Evolutionary conservation across 352 stramenopile species (phyloP).

Genomic region (Globisporangium cystogenes): DNA sequence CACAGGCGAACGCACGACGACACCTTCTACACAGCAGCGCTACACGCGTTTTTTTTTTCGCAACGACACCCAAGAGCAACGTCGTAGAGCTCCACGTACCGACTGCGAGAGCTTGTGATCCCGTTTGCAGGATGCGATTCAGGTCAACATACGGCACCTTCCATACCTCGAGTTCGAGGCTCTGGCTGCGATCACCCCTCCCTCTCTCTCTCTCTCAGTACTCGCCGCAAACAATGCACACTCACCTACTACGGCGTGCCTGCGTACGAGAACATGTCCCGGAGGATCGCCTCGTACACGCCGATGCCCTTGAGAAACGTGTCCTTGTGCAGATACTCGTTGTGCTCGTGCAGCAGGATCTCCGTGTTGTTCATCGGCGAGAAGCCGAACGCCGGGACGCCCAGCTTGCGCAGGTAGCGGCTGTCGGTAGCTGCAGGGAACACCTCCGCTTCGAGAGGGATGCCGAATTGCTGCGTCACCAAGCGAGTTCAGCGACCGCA

Average conservation of each 20-base stretch:
- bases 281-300: conserved; percentile 61
- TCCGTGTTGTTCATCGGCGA: conserved; percentile 92
- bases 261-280: conserved; percentile 22
- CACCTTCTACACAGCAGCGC: too few relatives aligned
- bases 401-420: conserved; percentile 86
- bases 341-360: conserved; percentile 94
- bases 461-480: conserved; percentile 28
- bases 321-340: conserved; percentile 91
- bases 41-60: too few relatives aligned
- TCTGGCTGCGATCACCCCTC: too few relatives aligned
- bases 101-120: too few relatives aligned
- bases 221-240: too few relatives aligned
- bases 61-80: too few relatives aligned
- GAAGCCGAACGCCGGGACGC: conserved; percentile 90
- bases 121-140: too few relatives aligned
- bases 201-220: too few relatives aligned
- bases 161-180: too few relatives aligned
- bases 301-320: conserved; percentile 90
- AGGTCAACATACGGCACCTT: too few relatives aligned
- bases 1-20: too few relatives aligned
- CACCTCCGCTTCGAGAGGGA: conserved; percentile 74
- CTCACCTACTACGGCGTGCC: not conserved
- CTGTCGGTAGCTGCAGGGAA: conserved; percentile 94
- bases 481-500: not conserved
- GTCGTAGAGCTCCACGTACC: too few relatives aligned